Percentiles rank a stretch among this genome's conserved stretches.
Evolutionary conservation across 176 grass and related monocot species (phyloP).

Genomic region (Triticum timopheevii): DNA sequence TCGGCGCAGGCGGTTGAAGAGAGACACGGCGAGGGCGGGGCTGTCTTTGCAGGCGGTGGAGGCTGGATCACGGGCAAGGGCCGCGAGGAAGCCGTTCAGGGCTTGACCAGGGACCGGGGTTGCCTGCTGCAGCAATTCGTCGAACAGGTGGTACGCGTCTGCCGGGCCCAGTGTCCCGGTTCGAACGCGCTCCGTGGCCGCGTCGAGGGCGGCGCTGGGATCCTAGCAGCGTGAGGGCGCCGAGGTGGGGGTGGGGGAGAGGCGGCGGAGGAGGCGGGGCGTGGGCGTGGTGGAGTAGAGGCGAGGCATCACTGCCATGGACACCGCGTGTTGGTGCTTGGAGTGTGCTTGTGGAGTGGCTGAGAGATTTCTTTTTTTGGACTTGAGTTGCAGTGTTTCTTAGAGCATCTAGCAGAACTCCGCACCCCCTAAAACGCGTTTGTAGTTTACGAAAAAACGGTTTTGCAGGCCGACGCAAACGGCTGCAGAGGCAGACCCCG

Average conservation of each 20-base stretch:
- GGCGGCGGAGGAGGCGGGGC: not conserved
- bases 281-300: not conserved
- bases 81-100: not conserved
- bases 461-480: too few relatives aligned
- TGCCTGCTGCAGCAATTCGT: not conserved
- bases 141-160: not conserved
- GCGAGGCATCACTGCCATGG: not conserved
- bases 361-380: too few relatives aligned
- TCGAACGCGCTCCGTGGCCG: not conserved
- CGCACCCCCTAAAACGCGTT: too few relatives aligned
- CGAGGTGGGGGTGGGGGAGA: not conserved
- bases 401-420: too few relatives aligned
- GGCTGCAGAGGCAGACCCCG: too few relatives aligned
- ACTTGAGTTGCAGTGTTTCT: too few relatives aligned
- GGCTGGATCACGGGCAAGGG: not conserved
- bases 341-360: too few relatives aligned
- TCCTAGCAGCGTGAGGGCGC: not conserved
- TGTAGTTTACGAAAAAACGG: too few relatives aligned
- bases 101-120: not conserved
- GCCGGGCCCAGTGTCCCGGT: not conserved
- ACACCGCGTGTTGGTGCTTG: too few relatives aligned
- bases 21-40: not conserved
- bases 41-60: not conserved
- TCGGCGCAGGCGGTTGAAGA: not conserved
- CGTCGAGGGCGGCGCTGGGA: not conserved